Evolutionary conservation across 768 basidiomycete genomes (phyloP).

Genomic region (Steccherinum ochraceum): DNA sequence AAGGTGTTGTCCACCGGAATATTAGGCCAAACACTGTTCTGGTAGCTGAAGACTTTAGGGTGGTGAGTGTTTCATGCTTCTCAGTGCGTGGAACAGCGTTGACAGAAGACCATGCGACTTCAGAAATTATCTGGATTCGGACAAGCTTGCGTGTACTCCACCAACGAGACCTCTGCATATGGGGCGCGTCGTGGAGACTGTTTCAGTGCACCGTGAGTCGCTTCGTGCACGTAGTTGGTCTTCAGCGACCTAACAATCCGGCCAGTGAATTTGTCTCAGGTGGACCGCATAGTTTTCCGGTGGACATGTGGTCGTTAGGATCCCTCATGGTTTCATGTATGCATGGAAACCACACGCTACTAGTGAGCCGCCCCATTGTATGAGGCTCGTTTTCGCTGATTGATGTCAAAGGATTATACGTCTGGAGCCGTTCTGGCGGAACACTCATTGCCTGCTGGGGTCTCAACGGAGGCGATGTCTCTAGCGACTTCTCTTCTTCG

Average conservation of each 20-base stretch:
- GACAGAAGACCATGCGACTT: background rate
- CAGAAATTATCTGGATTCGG: slow-evolving; percentile 44
- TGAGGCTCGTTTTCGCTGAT: too few relatives aligned
- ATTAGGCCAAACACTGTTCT: slow-evolving; percentile 35
- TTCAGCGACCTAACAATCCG: too few relatives aligned
- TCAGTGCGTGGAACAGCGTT: background rate
- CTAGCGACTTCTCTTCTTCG: too few relatives aligned
- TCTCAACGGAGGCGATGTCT: too few relatives aligned
- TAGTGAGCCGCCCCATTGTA: slow-evolving; percentile 25
- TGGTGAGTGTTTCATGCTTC: slow-evolving; percentile 34
- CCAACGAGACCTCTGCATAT: too few relatives aligned
- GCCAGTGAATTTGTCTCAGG: slow-evolving; percentile 37
- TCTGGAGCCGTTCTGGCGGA: too few relatives aligned
- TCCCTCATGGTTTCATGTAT: slow-evolving; percentile 33
- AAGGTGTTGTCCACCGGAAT: slow-evolving; percentile 37
- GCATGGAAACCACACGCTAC: slow-evolving; percentile 27
- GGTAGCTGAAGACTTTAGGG: slow-evolving; percentile 31
- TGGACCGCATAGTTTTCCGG: slow-evolving; percentile 27
- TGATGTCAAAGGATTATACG: too few relatives aligned
- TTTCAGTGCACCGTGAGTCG: slow-evolving; percentile 41
- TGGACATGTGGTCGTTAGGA: slow-evolving; percentile 45
- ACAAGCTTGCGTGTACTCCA: too few relatives aligned
- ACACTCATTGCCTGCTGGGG: too few relatives aligned
- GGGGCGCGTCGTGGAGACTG: too few relatives aligned
- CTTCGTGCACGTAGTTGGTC: too few relatives aligned